Evolutionary conservation across 495 filamentous ascomycete genomes (phyloP).

Genomic region (Neohortaea acidophila): DNA sequence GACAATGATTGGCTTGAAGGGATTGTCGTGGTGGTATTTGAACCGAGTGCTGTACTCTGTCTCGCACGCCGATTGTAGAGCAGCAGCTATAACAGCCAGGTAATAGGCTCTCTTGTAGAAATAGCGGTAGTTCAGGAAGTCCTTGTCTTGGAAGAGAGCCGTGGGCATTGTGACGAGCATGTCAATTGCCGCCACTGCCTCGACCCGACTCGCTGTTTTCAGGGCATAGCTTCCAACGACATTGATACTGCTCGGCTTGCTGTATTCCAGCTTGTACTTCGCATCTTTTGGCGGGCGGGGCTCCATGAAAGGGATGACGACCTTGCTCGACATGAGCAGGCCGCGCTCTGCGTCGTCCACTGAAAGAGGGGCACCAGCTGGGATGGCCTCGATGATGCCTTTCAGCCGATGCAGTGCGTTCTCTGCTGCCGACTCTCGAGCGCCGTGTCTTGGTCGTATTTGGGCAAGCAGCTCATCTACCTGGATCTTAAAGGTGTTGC

Average conservation of each 20-base stretch:
- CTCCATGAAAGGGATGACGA: slow-evolving; percentile 66
- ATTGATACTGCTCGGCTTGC: slow-evolving; percentile 62
- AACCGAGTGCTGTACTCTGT: slow-evolving; percentile 42
- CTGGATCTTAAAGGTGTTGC: slow-evolving; percentile 72
- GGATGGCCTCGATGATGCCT: slow-evolving; percentile 54
- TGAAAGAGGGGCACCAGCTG: slow-evolving; percentile 37
- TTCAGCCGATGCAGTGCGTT: slow-evolving; percentile 58
- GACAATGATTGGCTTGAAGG: slow-evolving; percentile 56
- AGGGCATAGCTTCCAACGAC: slow-evolving; percentile 77
- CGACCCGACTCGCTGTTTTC: slow-evolving; percentile 50
- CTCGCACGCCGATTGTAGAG: slow-evolving; percentile 40
- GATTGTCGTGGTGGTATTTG: slow-evolving; percentile 58
- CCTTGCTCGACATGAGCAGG: slow-evolving; percentile 46
- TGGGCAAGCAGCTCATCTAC: slow-evolving; percentile 66
- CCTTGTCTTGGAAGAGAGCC: slow-evolving; percentile 76
- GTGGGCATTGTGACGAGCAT: slow-evolving; percentile 73
- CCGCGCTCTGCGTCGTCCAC: slow-evolving; percentile 49
- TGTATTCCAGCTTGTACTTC: slow-evolving; percentile 67
- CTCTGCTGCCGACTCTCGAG: slow-evolving; percentile 48
- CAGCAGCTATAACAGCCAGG: slow-evolving; percentile 59
- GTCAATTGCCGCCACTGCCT: slow-evolving; percentile 49
- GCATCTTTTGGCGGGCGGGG: slow-evolving; percentile 55
- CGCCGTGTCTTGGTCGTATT: slow-evolving; percentile 51
- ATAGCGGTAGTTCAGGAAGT: slow-evolving; percentile 83
- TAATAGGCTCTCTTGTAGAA: slow-evolving; percentile 94